A percentile compares a stretch with the other conserved stretches of the same genome.
Conservation (phyloP, 768 basidiomycete genomes). For the Phaffia australis region DNA sequence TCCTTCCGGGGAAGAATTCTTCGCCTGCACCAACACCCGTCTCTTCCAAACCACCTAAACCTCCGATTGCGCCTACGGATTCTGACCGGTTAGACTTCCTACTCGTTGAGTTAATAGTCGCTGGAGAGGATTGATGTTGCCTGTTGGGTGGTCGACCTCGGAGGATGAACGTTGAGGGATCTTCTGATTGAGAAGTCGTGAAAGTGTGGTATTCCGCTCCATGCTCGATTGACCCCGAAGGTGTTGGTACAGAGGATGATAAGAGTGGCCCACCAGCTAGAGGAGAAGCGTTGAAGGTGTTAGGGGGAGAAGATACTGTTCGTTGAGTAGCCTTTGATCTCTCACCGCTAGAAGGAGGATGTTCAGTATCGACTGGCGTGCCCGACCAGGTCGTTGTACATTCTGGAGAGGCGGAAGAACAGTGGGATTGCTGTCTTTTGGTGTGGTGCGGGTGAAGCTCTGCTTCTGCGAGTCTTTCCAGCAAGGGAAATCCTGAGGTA, state of each 20-base stretch:
- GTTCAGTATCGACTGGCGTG: conserved; percentile 3
- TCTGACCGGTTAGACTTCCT: no score
- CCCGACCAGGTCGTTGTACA: not conserved
- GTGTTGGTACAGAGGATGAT: not conserved
- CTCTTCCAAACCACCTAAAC: not conserved
- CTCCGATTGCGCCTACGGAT: not conserved
- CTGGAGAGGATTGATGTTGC: no score
- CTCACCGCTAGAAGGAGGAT: not conserved
- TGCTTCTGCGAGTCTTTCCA: conserved; percentile 69
- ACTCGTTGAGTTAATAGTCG: no score
- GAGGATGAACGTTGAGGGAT: not conserved
- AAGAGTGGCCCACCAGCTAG: not conserved
- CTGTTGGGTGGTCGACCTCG: not conserved
- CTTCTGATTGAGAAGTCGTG: not conserved
- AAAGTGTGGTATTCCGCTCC: no score
- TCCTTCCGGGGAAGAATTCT: conserved; percentile 65
- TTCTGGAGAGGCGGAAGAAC: not conserved
- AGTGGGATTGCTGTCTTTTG: not conserved
- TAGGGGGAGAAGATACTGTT: not conserved
- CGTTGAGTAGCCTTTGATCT: not conserved
- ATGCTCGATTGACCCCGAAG: no score
- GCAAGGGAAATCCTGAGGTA: conserved; percentile 77
- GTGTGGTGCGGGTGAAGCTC: conserved; percentile 36
- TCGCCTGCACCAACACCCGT: not conserved
- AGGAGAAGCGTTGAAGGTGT: not conserved